Conservation (phyloP, 257 asterid genomes). For the Ocimum tenuiflorum region DNA sequence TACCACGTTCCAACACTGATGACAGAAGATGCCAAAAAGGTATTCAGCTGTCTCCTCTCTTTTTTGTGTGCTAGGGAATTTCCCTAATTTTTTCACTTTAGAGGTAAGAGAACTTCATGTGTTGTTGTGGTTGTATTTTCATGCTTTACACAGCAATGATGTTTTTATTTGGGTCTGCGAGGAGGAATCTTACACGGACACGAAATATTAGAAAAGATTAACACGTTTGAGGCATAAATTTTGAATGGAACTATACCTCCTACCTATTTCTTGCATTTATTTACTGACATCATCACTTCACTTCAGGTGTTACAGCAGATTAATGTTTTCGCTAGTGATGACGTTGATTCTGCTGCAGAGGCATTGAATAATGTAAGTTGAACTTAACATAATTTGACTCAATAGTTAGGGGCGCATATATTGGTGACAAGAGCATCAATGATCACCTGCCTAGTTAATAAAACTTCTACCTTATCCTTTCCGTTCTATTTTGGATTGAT, state of each 20-base stretch:
- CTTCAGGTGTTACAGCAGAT: constrained; percentile 78
- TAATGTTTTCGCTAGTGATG: constrained; percentile 61
- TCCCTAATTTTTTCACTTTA: background rate
- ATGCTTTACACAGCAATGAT: background rate
- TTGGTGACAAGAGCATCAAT: too few relatives aligned
- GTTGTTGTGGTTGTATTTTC: background rate
- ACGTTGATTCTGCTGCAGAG: constrained; percentile 87
- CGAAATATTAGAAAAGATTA: background rate
- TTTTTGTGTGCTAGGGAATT: constrained; percentile 1
- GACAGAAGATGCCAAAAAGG: constrained; percentile 81
- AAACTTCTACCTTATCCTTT: background rate
- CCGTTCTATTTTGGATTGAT: background rate
- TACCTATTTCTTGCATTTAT: too few relatives aligned
- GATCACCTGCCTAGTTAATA: background rate
- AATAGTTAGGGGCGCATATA: background rate
- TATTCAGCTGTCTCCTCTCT: constrained; percentile 26
- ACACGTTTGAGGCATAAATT: background rate
- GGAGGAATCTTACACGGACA: background rate
- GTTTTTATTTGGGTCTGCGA: background rate
- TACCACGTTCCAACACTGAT: constrained; percentile 75
- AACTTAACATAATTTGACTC: background rate
- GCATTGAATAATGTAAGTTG: constrained; percentile 76
- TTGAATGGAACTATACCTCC: background rate
- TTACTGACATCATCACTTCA: constrained; percentile 10
- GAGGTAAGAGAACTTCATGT: background rate